These are phyloP conservation scores for Pterothamnion heteromorphum DNA, from an alignment of 31 red algal species.

Conservation along the genomic window DNA sequence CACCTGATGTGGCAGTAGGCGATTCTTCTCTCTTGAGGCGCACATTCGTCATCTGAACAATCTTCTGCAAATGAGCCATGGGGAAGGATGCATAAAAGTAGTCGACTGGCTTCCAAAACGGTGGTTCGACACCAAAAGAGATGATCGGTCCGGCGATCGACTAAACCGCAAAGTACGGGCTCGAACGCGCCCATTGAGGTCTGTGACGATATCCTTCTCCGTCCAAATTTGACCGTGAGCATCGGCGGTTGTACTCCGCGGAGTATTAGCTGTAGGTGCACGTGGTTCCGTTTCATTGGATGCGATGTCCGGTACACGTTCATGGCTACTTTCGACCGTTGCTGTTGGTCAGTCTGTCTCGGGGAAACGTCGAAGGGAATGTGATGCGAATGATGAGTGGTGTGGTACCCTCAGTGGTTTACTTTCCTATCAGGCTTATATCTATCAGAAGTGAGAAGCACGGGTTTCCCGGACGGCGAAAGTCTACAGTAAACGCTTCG, in stretches of 20 bases:
- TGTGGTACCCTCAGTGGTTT: too few relatives aligned
- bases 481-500: too few relatives aligned
- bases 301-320: not conserved
- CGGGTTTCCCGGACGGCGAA: too few relatives aligned
- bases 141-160: not conserved
- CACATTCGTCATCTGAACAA: conserved; percentile 24
- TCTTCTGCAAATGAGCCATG: not conserved
- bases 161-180: not conserved
- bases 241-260: not conserved
- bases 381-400: too few relatives aligned
- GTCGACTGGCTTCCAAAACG: not conserved
- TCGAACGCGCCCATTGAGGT: not conserved
- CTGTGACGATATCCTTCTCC: not conserved
- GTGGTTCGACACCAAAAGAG: not conserved
- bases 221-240: not conserved
- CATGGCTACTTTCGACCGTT: not conserved
- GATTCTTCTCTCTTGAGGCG: not conserved
- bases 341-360: too few relatives aligned
- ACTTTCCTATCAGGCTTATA: too few relatives aligned
- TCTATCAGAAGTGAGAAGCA: too few relatives aligned
- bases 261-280: not conserved
- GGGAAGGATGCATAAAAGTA: conserved; percentile 6
- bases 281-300: not conserved
- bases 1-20: not conserved
- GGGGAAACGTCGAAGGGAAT: too few relatives aligned